phyloP scores from a whole-genome alignment of 108 stramenopile genomes.

The Skeletonema tropicum region DNA sequence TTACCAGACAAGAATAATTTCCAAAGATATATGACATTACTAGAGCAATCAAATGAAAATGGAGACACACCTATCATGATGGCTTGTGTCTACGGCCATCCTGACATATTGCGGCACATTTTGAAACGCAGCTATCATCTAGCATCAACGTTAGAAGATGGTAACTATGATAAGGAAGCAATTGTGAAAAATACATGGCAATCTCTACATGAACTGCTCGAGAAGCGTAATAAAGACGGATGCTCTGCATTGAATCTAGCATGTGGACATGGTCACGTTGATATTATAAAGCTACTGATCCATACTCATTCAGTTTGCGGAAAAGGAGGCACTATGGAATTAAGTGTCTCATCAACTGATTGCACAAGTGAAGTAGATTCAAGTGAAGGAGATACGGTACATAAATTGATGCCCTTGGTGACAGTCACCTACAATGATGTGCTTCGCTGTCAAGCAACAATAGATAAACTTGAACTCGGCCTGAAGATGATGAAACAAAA shows the following conservation, averaged over 20 bases:
- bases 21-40: constrained; percentile 20
- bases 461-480: constrained; percentile 22
- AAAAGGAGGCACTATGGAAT: neutral
- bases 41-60: constrained; percentile 53
- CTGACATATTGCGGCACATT: constrained; percentile 10
- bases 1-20: neutral
- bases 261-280: constrained; percentile 50
- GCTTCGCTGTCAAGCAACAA: constrained; percentile 32
- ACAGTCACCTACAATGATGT: constrained; percentile 28
- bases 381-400: neutral
- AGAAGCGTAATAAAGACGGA: constrained; percentile 22
- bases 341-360: neutral
- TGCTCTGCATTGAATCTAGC: constrained; percentile 50
- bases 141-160: neutral
- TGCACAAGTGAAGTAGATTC: neutral
- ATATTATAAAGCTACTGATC: constrained; percentile 45
- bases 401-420: constrained; percentile 27
- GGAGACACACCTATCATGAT: constrained; percentile 75
- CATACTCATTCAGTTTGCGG: constrained; percentile 7
- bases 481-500: constrained; percentile 30
- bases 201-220: constrained; percentile 23
- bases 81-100: constrained; percentile 48
- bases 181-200: constrained; percentile 15
- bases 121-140: constrained; percentile 13
- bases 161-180: neutral